Evolutionary conservation across 495 filamentous ascomycete species (phyloP).

Genomic region (Penicillium malachiteum): DNA sequence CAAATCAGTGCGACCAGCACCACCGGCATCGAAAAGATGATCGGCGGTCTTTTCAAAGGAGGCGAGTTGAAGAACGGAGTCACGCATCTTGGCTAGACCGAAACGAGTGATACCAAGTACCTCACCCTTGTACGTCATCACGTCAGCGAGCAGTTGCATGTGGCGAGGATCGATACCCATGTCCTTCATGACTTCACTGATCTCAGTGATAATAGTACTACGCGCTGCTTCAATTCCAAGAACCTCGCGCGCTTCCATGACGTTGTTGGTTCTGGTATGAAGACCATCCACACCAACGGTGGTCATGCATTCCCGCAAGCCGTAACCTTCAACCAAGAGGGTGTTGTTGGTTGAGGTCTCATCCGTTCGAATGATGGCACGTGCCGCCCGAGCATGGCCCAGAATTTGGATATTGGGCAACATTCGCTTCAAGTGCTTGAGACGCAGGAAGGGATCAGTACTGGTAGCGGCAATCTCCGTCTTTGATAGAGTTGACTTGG

Average conservation of each 20-base stretch:
- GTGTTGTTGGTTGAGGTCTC: slow-evolving; percentile 59
- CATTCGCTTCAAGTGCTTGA: slow-evolving; percentile 79
- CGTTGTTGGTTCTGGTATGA: slow-evolving; percentile 72
- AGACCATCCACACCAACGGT: slow-evolving; percentile 82
- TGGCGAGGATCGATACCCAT: slow-evolving; percentile 98
- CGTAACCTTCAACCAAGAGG: slow-evolving; percentile 93
- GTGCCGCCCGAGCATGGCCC: slow-evolving; percentile 79
- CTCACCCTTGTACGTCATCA: slow-evolving; percentile 99
- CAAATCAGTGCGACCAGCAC: slow-evolving; percentile 79
- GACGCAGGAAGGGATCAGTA: slow-evolving; percentile 73
- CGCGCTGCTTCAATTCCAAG: slow-evolving; percentile 95
- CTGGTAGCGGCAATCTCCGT: slow-evolving; percentile 53
- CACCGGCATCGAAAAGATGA: slow-evolving; percentile 93
- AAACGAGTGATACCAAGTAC: slow-evolving; percentile 97
- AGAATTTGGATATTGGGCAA: slow-evolving; percentile 77
- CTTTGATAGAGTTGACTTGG: slow-evolving; percentile 52
- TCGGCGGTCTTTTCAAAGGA: slow-evolving; percentile 99
- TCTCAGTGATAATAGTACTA: slow-evolving; percentile 77
- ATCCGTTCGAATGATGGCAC: slow-evolving; percentile 85
- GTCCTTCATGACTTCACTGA: slow-evolving; percentile 75
- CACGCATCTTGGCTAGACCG: slow-evolving; percentile 94
- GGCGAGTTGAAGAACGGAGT: slow-evolving; percentile 89
- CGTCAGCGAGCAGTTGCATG: slow-evolving; percentile 97
- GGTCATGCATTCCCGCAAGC: slow-evolving; percentile 82
- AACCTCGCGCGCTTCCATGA: slow-evolving; percentile 90